These are phyloP conservation scores for Russula virescens DNA, from an alignment of 768 basidiomycete species.

Conservation along the genomic window DNA sequence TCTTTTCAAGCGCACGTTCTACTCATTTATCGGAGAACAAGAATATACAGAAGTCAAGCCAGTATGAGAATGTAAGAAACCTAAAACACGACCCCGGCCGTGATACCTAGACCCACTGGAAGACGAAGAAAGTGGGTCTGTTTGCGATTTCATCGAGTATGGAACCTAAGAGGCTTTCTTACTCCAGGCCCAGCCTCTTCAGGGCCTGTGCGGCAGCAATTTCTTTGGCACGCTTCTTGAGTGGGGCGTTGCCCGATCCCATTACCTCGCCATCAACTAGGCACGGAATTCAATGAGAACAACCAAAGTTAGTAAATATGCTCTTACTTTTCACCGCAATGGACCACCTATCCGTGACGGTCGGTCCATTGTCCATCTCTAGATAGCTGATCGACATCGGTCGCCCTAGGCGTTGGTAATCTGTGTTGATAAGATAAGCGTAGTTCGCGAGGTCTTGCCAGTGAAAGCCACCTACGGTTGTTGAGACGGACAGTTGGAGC, in stretches of 20 bases:
- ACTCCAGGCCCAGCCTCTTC: slow-evolving; percentile 18
- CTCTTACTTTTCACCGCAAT: slow-evolving; percentile 25
- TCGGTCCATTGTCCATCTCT: slow-evolving; percentile 13
- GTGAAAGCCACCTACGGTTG: slow-evolving; percentile 18
- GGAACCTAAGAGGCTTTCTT: neutral
- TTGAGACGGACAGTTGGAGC: slow-evolving; percentile 23
- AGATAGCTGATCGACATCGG: slow-evolving; percentile 3
- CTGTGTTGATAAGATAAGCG: slow-evolving; percentile 6
- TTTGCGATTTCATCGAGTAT: neutral
- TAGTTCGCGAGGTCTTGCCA: neutral
- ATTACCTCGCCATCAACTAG: slow-evolving; percentile 28
- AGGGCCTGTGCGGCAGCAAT: slow-evolving; percentile 31
- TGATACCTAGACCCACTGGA: no score
- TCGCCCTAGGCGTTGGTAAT: slow-evolving; percentile 9
- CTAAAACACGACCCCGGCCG: no score
- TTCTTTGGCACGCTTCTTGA: slow-evolving; percentile 38
- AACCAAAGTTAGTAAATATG: neutral
- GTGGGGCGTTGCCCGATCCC: slow-evolving; percentile 42
- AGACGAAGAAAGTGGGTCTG: neutral
- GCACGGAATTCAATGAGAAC: neutral
- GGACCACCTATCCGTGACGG: slow-evolving; percentile 16
- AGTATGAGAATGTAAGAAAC: neutral
- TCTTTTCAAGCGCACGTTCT: neutral
- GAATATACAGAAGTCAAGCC: neutral
- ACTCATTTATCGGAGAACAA: neutral